Evolutionary conservation across 768 basidiomycete genomes (phyloP).

Genomic region (Xerocomellus intermedius): DNA sequence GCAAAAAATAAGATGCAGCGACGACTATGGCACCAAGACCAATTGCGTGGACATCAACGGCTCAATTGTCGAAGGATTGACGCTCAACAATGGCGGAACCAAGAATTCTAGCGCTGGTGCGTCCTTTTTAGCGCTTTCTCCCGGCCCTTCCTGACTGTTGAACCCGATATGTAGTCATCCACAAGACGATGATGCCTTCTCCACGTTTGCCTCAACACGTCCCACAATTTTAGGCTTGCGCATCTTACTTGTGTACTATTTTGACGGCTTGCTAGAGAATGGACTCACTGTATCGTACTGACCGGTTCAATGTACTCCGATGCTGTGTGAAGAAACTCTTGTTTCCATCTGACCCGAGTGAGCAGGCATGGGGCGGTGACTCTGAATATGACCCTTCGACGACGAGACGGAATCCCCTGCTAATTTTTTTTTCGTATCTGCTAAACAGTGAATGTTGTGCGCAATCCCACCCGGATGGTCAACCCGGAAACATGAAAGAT

Average conservation of each 20-base stretch:
- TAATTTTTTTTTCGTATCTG: too few species aligned
- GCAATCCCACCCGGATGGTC: too few species aligned
- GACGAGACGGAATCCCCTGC: too few species aligned
- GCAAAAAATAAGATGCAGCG: neutral
- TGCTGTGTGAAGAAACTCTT: too few species aligned
- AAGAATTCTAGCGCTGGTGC: conserved; percentile 12
- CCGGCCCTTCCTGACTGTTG: neutral
- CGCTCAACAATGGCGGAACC: conserved; percentile 6
- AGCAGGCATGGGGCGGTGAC: too few species aligned
- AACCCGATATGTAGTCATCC: conserved; percentile 5
- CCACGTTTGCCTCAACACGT: neutral
- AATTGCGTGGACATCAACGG: neutral
- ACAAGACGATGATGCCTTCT: neutral
- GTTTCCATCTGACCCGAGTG: too few species aligned
- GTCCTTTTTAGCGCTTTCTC: neutral
- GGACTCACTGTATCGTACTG: neutral
- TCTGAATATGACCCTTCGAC: too few species aligned
- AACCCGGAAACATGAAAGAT: too few species aligned
- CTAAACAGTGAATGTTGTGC: too few species aligned
- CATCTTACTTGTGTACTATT: neutral
- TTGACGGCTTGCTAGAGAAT: neutral
- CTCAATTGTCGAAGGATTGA: conserved; percentile 3
- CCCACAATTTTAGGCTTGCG: neutral
- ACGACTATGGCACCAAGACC: neutral
- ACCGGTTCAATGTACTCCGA: neutral